Conservation (phyloP, 129 eudicot genomes). For the Tagetes patula region DNA sequence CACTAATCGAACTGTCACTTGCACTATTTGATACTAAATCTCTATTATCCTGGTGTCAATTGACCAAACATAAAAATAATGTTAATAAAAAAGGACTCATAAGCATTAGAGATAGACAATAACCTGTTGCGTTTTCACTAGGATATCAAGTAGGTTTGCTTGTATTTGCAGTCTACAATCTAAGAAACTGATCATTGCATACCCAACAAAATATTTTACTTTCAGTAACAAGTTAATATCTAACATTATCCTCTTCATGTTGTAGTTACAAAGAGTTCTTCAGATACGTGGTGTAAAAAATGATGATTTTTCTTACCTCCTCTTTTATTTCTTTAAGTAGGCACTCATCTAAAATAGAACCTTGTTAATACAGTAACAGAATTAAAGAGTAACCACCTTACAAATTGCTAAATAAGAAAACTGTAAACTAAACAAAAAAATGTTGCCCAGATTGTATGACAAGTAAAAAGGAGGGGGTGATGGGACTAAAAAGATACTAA, state of each 20-base stretch:
- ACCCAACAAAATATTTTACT: background rate
- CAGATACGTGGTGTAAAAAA: background rate
- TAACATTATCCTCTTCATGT: background rate
- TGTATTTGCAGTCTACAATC: background rate
- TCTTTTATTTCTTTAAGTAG: no score
- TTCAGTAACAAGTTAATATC: background rate
- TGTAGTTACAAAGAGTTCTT: background rate
- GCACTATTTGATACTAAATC: constrained; percentile 76
- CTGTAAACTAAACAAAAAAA: no score
- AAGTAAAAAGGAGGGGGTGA: no score
- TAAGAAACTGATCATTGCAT: background rate
- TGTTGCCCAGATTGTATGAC: no score
- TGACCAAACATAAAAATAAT: background rate
- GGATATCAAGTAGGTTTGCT: background rate
- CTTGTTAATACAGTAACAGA: no score
- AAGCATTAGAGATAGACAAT: constrained; percentile 11
- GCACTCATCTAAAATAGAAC: no score
- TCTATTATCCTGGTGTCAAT: constrained; percentile 67
- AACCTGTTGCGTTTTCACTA: background rate
- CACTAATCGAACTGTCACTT: constrained; percentile 65
- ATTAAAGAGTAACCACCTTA: no score
- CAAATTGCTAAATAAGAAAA: no score
- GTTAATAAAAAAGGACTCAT: background rate
- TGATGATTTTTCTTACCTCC: no score
- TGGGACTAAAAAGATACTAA: no score